A percentile compares a stretch with the other conserved stretches of the same genome.
Conservation (phyloP, 1,139 yeast species). For the Geotrichum carabidarum region DNA sequence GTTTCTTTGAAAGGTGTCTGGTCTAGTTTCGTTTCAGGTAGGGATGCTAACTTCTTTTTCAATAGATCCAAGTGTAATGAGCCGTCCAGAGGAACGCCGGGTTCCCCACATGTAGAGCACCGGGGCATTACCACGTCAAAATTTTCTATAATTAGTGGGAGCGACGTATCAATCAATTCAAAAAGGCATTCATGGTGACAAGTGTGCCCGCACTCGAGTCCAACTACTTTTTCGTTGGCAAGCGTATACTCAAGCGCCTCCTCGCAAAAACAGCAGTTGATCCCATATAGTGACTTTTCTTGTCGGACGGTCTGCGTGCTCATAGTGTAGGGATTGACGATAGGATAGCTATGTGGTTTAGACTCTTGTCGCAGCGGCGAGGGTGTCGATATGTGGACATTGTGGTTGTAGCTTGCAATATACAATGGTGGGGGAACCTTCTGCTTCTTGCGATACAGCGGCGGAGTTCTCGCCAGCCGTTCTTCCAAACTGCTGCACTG, state of each 20-base stretch:
- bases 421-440: constrained; percentile 16
- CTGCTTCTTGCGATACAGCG: neutral
- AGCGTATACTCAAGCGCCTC: constrained; percentile 27
- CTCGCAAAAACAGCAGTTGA: constrained; percentile 31
- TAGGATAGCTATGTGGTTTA: constrained; percentile 4
- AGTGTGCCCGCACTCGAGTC: constrained; percentile 27
- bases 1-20: neutral
- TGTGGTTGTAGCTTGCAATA: constrained; percentile 9
- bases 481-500: constrained; percentile 15
- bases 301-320: constrained; percentile 15
- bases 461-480: constrained; percentile 10
- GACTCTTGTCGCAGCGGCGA: neutral
- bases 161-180: constrained; percentile 23
- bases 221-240: constrained; percentile 27
- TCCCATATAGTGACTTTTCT: constrained; percentile 24
- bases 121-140: constrained; percentile 24
- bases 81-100: constrained; percentile 26
- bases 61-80: constrained; percentile 26
- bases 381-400: constrained; percentile 1
- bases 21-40: constrained; percentile 8
- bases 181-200: constrained; percentile 30
- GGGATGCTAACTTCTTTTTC: constrained; percentile 20
- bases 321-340: constrained; percentile 16
- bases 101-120: constrained; percentile 30
- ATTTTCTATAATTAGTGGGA: constrained; percentile 18